Conservation (phyloP, 2,329 filamentous ascomycete species). For the Fusarium xylarioides region DNA sequence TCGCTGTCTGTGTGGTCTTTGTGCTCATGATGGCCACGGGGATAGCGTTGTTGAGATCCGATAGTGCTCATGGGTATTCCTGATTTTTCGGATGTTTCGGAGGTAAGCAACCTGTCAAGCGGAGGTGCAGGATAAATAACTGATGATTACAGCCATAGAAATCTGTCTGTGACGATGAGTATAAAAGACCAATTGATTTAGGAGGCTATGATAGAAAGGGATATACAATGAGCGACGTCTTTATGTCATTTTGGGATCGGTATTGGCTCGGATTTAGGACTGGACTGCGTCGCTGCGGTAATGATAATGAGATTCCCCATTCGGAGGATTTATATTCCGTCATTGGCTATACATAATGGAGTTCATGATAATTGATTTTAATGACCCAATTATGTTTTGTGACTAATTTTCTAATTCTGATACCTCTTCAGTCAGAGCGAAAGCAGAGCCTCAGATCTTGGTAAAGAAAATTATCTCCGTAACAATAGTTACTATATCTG, state of each 20-base stretch:
- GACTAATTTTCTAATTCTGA: rapidly evolving
- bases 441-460: neutral
- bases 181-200: rapidly evolving
- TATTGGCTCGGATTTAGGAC: rapidly evolving
- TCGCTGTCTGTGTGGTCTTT: neutral
- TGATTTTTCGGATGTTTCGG: neutral
- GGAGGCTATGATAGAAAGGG: neutral
- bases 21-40: neutral
- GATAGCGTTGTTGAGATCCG: neutral
- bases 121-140: rapidly evolving
- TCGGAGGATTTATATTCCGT: too few relatives aligned
- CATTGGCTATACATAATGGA: neutral
- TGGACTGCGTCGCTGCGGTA: neutral
- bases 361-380: neutral
- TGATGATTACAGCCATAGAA: rapidly evolving
- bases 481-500: too few relatives aligned
- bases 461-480: too few relatives aligned
- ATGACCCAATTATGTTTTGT: rapidly evolving
- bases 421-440: neutral
- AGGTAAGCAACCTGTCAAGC: rapidly evolving
- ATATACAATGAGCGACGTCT: neutral
- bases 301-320: neutral
- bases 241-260: rapidly evolving
- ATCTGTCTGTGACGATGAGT: rapidly evolving
- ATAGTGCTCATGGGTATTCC: neutral